These are phyloP conservation scores for Pueraria montana DNA, from an alignment of 306 rosid genomes.

Conservation along the genomic window DNA sequence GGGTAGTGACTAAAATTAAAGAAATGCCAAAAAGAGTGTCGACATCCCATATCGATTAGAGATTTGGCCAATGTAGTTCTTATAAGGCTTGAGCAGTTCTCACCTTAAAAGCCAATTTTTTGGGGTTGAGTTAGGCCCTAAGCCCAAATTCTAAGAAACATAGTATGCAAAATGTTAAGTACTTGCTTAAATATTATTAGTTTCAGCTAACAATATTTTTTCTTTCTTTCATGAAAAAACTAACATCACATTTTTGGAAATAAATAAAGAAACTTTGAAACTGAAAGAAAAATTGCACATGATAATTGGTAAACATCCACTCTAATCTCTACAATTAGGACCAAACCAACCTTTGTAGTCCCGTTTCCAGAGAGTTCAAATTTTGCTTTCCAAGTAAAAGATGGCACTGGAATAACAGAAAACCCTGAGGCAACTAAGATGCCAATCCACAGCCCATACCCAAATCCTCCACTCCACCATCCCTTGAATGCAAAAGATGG, in stretches of 20 bases:
- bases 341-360: constrained; percentile 71
- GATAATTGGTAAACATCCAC: constrained; percentile 3
- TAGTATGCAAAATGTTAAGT: constrained; percentile 3
- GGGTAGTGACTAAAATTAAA: neutral
- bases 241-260: constrained; percentile 13
- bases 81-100: neutral
- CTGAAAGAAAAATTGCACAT: neutral
- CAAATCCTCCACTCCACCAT: constrained; percentile 99
- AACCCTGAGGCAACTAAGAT: constrained; percentile 84
- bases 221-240: constrained; percentile 3
- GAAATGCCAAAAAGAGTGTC: neutral
- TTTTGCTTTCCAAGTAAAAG: constrained; percentile 77
- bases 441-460: constrained; percentile 95
- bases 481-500: constrained; percentile 65
- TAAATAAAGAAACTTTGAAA: no score
- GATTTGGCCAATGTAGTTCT: neutral
- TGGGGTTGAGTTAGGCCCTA: neutral
- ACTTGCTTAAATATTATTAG: neutral
- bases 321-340: constrained; percentile 19
- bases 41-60: neutral
- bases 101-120: neutral
- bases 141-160: neutral
- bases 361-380: constrained; percentile 70
- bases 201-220: neutral
- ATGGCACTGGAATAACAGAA: constrained; percentile 90